Base-by-base conservation (phyloP, 345 rosid genomes). In the Laguncularia racemosa region DNA sequence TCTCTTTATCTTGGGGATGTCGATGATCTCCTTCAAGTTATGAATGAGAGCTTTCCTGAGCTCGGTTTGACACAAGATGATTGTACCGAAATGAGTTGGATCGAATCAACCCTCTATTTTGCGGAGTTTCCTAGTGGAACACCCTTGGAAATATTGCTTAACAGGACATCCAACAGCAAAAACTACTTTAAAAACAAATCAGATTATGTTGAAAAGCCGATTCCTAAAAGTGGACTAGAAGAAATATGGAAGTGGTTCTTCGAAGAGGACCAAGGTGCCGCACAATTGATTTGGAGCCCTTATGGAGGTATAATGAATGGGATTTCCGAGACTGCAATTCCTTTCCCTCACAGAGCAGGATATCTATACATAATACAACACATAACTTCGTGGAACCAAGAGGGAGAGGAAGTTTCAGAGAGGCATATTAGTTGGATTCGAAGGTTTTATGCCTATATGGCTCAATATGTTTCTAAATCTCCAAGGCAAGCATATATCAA, bases 41-140 rank as follows among this genome's bases (percentile, higher is more conserved):
- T 61, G 66, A 54, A 49, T 6, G 2, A 17, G 44, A 48, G 57
- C 50, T 57, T 68, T 50, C 77, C 73, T 8, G 74, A 65, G 52
- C 65, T 73, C 16, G 71, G 71, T 13, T 56, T 73, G 51, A 18
- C 53, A 14, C 26, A 50, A 14, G 19, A 55, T 44, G n/a, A n/a
- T n/a, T n/a, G n/a, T n/a, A n/a, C n/a, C n/a, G n/a, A n/a, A n/a
- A n/a, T n/a, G n/a, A n/a, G 48, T 51, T 73, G 77, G 77, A 60
- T 73, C 20, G 40, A 69, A 19, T 65, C 73, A 0, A 43, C 54
- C n/a, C 52, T 69, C 11, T 48, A 33, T 62, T 57, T 53, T 12
- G 56, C 62, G 0, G 68, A 62, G 6, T 65, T 40, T 45, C 50
- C 58, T 2, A 63, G 28, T 6, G 6, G 6, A 26, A 26, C 28